Evolutionary conservation across 768 basidiomycete genomes (phyloP), one percentile per base, ranked within the genome.

Genomic region (Leccinellum albellum): DNA sequence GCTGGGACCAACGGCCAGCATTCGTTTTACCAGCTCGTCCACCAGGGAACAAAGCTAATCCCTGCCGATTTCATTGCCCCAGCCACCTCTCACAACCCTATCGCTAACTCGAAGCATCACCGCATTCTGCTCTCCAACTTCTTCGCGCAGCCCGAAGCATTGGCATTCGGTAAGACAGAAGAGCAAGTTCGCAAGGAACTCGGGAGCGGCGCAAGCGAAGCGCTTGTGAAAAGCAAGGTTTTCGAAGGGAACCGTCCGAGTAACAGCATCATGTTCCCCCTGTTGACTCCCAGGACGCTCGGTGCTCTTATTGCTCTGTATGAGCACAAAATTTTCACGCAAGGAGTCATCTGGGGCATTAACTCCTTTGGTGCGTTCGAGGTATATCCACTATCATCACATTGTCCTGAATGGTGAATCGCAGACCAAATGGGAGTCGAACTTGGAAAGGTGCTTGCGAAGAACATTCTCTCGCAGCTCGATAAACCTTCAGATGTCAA

Each of bases 381-480:
- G 44, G 9, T 21, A 24, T 29, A 31, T 32, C 53, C 1, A 2
- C 13, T 28, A 21, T 17, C 24, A 28, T 35, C n/a, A 10, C n/a
- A 13, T 9, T 8, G 20, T 49, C 32, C 53, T 63, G 9, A 53
- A 37, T 7, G 15, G 14, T 15, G 50, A 12, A 23, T 46, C 1
- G 21, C 66, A 92, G 93, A 98, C 73, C 97, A 98, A 86, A 97
- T 98, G 95, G 97, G 97, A 71, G 96, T 98, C 62, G 96, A 98
- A 74, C 88, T 98, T 54, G 95, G 95, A 56, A 98, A 98, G 73
- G 91, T 95, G 5, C 84, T 99, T 45, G 97, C 97, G 1, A 98
- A 98, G 85, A 89, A 88, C 65, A 98, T 99, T 66, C 81, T 98
- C 51, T 81, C 85, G 2, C 94, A 97, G 73, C 86, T 98, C 46